These are phyloP conservation scores for Erythrobasidium hasegawianum DNA, from an alignment of 1,284 basidiomycete species.

Conservation along the genomic window DNA sequence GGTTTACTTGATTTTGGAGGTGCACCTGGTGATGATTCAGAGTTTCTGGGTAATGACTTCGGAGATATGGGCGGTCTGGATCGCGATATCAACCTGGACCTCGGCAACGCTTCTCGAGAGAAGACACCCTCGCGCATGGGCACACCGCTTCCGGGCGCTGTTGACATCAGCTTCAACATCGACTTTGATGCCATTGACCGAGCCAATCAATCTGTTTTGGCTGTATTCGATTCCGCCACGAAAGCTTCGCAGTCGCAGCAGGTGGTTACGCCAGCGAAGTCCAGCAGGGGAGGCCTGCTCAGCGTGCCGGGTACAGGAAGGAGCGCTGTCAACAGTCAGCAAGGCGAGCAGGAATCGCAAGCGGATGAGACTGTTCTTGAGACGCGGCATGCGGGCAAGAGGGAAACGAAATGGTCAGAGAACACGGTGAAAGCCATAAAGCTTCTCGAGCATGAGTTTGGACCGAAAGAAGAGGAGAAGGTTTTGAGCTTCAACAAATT, in stretches of 20 bases:
- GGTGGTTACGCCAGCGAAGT: conserved; percentile 8
- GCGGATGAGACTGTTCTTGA: not conserved
- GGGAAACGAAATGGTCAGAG: conserved; percentile 51
- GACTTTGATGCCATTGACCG: conserved; percentile 32
- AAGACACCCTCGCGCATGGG: conserved; percentile 28
- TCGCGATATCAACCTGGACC: conserved; percentile 17
- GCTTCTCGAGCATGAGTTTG: conserved; percentile 72
- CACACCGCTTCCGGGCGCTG: conserved; percentile 1
- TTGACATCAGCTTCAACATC: conserved; percentile 31
- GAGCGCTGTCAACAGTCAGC: not conserved
- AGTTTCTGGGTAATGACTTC: conserved; percentile 13
- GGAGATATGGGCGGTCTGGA: conserved; percentile 11
- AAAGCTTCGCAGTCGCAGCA: not conserved
- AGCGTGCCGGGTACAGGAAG: conserved; percentile 16
- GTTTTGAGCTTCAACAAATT: conserved; percentile 68
- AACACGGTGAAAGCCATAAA: conserved; percentile 85
- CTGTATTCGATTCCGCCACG: conserved; percentile 22
- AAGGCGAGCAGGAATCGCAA: conserved; percentile 12
- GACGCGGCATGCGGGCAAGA: conserved; percentile 14
- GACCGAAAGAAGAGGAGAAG: conserved; percentile 53
- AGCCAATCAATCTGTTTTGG: conserved; percentile 16
- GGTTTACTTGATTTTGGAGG: conserved; percentile 14
- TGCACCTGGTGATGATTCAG: conserved; percentile 32
- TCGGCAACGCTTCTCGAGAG: conserved; percentile 8
- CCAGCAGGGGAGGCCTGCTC: conserved; percentile 10